Conservation (phyloP, 2,329 filamentous ascomycete genomes). For the Colletotrichum echinochloae region DNA sequence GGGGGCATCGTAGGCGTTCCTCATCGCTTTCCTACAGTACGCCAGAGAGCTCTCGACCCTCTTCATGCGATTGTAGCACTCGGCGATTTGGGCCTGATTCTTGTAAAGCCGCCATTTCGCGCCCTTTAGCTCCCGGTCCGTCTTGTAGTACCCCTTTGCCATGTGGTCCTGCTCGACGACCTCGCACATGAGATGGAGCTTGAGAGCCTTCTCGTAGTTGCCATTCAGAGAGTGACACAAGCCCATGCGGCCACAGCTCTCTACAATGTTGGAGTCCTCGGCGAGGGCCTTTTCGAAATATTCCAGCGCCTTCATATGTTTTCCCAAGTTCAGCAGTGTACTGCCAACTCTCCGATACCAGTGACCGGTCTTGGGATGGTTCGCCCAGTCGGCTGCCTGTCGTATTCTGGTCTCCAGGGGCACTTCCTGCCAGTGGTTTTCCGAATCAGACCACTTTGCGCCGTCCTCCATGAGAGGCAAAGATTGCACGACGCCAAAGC, state of each 20-base stretch:
- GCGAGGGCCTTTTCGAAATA: slow-evolving; percentile 53
- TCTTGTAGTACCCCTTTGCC: slow-evolving; percentile 43
- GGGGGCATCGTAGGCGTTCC: slow-evolving; percentile 46
- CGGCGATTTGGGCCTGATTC: slow-evolving; percentile 54
- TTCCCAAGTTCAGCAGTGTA: slow-evolving; percentile 53
- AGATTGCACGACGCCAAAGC: slow-evolving; percentile 58
- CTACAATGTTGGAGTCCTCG: slow-evolving; percentile 53
- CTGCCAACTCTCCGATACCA: slow-evolving; percentile 56
- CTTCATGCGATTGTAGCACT: slow-evolving; percentile 50
- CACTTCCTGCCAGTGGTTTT: slow-evolving; percentile 52
- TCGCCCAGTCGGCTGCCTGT: slow-evolving; percentile 53
- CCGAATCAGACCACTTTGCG: slow-evolving; percentile 52
- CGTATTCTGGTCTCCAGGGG: slow-evolving; percentile 50
- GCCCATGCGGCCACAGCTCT: slow-evolving; percentile 56
- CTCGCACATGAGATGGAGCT: slow-evolving; percentile 53
- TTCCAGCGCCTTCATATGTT: slow-evolving; percentile 50
- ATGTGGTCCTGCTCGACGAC: slow-evolving; percentile 50
- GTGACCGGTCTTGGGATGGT: slow-evolving; percentile 50
- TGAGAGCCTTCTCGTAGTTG: slow-evolving; percentile 51
- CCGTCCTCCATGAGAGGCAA: slow-evolving; percentile 55
- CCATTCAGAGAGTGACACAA: slow-evolving; percentile 54
- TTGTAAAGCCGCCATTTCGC: slow-evolving; percentile 56
- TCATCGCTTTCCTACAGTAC: slow-evolving; percentile 54
- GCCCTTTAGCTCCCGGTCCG: slow-evolving; percentile 44
- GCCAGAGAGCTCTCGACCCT: slow-evolving; percentile 49